Conservation (phyloP, 495 filamentous ascomycete species). For the Xylaria scruposa region DNA sequence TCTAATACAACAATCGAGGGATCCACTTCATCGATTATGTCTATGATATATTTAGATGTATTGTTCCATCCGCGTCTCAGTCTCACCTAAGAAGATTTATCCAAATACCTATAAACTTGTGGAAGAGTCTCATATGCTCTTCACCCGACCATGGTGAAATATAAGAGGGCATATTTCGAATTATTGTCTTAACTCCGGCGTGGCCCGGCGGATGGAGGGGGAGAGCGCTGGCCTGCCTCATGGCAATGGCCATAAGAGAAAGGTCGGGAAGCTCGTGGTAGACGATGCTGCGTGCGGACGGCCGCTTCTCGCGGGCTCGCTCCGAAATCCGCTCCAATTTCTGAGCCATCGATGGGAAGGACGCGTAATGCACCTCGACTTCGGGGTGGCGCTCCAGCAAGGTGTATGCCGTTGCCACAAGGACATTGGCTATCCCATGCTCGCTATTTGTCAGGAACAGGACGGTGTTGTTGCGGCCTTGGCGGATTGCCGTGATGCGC, state of each 20-base stretch:
- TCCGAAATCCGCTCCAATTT: constrained; percentile 18
- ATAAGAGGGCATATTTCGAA: constrained; percentile 13
- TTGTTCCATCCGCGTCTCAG: background rate
- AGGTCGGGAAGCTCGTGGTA: constrained; percentile 13
- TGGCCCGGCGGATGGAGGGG: constrained; percentile 26
- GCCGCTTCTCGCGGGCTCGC: constrained; percentile 2
- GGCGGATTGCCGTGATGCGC: background rate
- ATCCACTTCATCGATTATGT: constrained; percentile 44
- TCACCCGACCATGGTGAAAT: constrained; percentile 45
- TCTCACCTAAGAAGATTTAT: background rate
- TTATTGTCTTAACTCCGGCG: background rate
- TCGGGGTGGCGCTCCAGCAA: constrained; percentile 26
- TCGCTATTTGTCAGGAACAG: constrained; percentile 30
- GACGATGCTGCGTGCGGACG: constrained; percentile 13
- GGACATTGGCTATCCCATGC: constrained; percentile 21
- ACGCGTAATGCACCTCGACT: constrained; percentile 29
- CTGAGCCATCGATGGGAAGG: constrained; percentile 14
- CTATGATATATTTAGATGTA: constrained; percentile 23
- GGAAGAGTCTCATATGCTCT: constrained; percentile 49
- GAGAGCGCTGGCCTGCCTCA: background rate
- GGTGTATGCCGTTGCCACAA: constrained; percentile 23
- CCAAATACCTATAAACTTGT: constrained; percentile 32
- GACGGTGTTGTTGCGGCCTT: constrained; percentile 25
- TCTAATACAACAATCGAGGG: constrained; percentile 52
- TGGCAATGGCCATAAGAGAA: background rate